These are phyloP conservation scores for Calonectria fujianensis DNA, from an alignment of 2,329 filamentous ascomycete genomes.

Conservation along the genomic window DNA sequence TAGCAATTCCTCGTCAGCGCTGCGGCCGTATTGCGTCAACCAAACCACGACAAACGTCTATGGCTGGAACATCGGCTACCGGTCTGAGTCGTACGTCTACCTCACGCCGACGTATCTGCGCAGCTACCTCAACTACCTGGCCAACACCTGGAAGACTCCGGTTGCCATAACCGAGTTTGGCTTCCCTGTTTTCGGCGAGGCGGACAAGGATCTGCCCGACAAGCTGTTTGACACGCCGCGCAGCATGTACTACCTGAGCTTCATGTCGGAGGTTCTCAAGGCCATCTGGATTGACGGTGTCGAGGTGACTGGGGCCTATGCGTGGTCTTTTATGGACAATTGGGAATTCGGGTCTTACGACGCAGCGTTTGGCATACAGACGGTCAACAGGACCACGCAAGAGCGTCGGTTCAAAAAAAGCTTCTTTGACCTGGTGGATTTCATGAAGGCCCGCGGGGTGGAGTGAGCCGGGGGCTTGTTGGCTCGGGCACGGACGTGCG, in stretches of 20 bases:
- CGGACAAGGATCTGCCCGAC: slow-evolving; percentile 64
- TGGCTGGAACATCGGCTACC: slow-evolving; percentile 76
- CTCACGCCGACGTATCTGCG: slow-evolving; percentile 75
- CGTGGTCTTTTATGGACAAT: slow-evolving; percentile 72
- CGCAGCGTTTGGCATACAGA: slow-evolving; percentile 73
- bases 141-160: slow-evolving; percentile 73
- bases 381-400: slow-evolving; percentile 72
- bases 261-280: slow-evolving; percentile 72
- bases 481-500: neutral
- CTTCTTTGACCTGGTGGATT: slow-evolving; percentile 75
- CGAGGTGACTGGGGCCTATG: slow-evolving; percentile 71
- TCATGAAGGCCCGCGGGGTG: slow-evolving; percentile 61
- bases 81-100: slow-evolving; percentile 74
- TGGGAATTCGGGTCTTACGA: slow-evolving; percentile 71
- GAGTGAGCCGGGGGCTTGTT: slow-evolving; percentile 39
- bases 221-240: slow-evolving; percentile 73
- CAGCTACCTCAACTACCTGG: slow-evolving; percentile 73
- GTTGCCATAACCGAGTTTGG: slow-evolving; percentile 74
- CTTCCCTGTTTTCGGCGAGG: slow-evolving; percentile 71
- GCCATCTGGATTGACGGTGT: slow-evolving; percentile 75
- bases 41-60: slow-evolving; percentile 67
- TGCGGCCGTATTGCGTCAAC: slow-evolving; percentile 72
- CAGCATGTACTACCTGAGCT: slow-evolving; percentile 73
- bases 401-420: slow-evolving; percentile 73
- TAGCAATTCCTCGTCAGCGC: slow-evolving; percentile 64